Evolutionary conservation across 1,284 basidiomycete genomes (phyloP).

Genomic region (Pseudozyma pruni): DNA sequence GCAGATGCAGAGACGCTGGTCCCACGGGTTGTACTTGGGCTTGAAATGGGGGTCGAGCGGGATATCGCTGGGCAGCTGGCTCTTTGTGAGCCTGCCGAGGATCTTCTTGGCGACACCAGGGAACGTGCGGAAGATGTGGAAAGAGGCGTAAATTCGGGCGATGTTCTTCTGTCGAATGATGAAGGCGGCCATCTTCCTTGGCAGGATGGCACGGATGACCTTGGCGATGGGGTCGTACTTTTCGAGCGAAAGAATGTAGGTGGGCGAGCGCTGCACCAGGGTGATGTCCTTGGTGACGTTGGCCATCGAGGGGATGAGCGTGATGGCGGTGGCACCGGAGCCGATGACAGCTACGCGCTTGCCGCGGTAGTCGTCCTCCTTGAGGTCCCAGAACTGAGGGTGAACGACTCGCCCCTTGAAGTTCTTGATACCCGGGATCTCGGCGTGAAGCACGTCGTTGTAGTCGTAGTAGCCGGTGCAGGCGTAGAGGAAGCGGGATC

Average conservation of each 20-base stretch:
- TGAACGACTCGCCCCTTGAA: slow-evolving; percentile 63
- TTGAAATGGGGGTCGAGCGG: slow-evolving; percentile 67
- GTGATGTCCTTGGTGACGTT: slow-evolving; percentile 58
- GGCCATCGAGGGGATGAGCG: slow-evolving; percentile 61
- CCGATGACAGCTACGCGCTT: slow-evolving; percentile 66
- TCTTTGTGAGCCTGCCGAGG: slow-evolving; percentile 41
- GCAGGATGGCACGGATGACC: slow-evolving; percentile 58
- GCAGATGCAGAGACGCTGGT: slow-evolving; percentile 65
- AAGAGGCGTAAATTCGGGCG: slow-evolving; percentile 59
- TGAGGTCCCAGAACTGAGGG: slow-evolving; percentile 61
- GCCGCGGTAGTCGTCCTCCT: slow-evolving; percentile 57
- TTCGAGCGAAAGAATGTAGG: slow-evolving; percentile 63
- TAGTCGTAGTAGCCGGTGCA: slow-evolving; percentile 66
- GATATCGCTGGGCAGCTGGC: slow-evolving; percentile 57
- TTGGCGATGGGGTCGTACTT: slow-evolving; percentile 52
- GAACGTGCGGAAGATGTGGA: slow-evolving; percentile 62
- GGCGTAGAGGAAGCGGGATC: slow-evolving; percentile 51
- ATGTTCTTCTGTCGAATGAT: slow-evolving; percentile 55
- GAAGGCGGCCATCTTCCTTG: slow-evolving; percentile 32
- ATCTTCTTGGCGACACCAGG: slow-evolving; percentile 52
- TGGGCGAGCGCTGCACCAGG: slow-evolving; percentile 65
- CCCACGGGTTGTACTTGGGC: slow-evolving; percentile 67
- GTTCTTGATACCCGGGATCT: slow-evolving; percentile 60
- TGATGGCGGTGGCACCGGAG: slow-evolving; percentile 65
- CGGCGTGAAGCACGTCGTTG: slow-evolving; percentile 53